Percentiles rank a stretch among this genome's conserved stretches.
Evolutionary conservation across 2,329 filamentous ascomycete genomes (phyloP).

Genomic region (Penicillium corylophilum): DNA sequence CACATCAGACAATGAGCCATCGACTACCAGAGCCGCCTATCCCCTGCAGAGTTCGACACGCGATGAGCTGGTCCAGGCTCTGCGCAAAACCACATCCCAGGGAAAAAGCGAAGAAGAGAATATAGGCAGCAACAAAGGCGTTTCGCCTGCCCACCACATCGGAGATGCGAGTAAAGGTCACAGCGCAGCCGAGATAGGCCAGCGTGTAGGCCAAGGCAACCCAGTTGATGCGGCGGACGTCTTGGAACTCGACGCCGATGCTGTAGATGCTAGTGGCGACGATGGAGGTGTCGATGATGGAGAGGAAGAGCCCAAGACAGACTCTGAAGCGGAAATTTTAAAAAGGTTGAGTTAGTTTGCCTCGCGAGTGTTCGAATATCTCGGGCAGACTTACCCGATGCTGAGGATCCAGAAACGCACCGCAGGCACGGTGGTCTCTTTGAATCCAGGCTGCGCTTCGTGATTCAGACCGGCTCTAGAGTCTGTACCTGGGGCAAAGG

Average conservation of each 20-base stretch:
- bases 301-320: no score
- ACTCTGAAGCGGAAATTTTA: no score
- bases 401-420: no score
- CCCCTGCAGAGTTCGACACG: slow-evolving; percentile 30
- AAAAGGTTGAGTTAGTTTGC: no score
- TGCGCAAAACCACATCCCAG: slow-evolving; percentile 54
- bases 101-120: slow-evolving; percentile 58
- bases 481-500: no score
- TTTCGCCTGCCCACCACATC: slow-evolving; percentile 56
- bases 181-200: slow-evolving; percentile 57
- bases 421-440: no score
- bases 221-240: slow-evolving; percentile 24
- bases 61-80: slow-evolving; percentile 43
- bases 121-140: slow-evolving; percentile 52
- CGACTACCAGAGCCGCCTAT: slow-evolving; percentile 28
- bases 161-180: slow-evolving; percentile 55
- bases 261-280: slow-evolving; percentile 58
- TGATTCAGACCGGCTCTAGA: no score
- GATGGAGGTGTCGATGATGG: slow-evolving; percentile 53
- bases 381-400: no score
- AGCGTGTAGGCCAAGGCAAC: slow-evolving; percentile 34
- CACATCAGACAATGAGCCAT: no score
- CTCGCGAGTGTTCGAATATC: no score
- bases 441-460: no score
- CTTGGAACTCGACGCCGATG: slow-evolving; percentile 55